Evolutionary conservation across 129 eudicot genomes (phyloP), one percentile per base, ranked within the genome.

Genomic region (Pittosporum tobira): DNA sequence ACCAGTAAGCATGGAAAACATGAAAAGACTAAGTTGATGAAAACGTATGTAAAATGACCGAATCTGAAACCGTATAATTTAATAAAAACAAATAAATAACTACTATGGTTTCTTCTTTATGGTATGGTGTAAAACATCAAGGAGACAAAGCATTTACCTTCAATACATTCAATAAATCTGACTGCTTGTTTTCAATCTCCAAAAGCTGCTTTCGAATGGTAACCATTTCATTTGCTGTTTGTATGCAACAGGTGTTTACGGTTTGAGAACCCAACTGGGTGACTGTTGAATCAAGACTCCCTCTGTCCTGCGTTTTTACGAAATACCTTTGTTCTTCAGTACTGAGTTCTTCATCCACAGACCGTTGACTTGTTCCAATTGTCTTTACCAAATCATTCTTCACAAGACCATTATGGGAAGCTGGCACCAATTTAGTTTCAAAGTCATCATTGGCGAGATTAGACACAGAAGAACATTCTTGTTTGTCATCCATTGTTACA

Each of bases 151-250:
- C 36, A 69, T 25, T 61, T 69, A 89, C 97, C 97, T 82, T 81
- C 34, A 89, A 79, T 72, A 89, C 24, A 75, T 89, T 84, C 83
- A 85, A 66, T 50, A 89, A 79, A 68, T 73, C 72, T 21, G 88
- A 82, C 62, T 89, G 97, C 80, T 75, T 89, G 59, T 67, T 85
- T 73, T 89, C 97, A 23, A 89, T 89, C 70, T 89, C 97, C 62
- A 71, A 29, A 65, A 89, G 95, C 62, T 85, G 88, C 69, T 89
- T 79, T 30, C 61, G 65, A 27, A 89, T 78, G 70, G 69, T 75
- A 20, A 47, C 65, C 79, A 85, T 63, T 56, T 89, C 95, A 59
- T 81, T 82, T 26, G 78, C 59, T 58, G 86, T 83, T 75, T 82
- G 88, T 58, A 64, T 63, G 73, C 95, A 85, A 64, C 85, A 84